Evolutionary conservation across 2,329 filamentous ascomycete genomes (phyloP).

Genomic region (Colletotrichum graminicola): DNA sequence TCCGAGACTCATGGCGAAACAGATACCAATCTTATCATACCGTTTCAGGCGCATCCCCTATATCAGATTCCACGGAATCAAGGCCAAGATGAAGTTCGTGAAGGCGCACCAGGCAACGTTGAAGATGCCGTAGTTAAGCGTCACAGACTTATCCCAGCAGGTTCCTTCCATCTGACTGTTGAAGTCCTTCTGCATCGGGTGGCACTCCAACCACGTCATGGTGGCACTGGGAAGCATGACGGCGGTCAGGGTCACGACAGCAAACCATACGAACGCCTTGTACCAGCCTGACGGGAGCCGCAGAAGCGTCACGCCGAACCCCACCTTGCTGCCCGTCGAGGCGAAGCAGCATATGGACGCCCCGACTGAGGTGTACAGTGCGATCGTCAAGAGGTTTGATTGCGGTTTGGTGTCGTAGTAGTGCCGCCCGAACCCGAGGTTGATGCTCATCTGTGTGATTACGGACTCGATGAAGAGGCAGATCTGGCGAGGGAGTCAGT

Average conservation of each 20-base stretch:
- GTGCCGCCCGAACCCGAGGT: constrained; percentile 43
- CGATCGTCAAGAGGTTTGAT: constrained; percentile 28
- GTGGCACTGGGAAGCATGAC: constrained; percentile 43
- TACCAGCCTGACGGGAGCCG: constrained; percentile 46
- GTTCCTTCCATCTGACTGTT: constrained; percentile 41
- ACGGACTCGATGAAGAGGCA: constrained; percentile 33
- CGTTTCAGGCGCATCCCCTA: constrained; percentile 48
- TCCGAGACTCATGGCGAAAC: constrained; percentile 45
- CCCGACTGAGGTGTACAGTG: constrained; percentile 26
- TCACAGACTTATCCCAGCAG: constrained; percentile 42
- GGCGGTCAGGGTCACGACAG: constrained; percentile 44
- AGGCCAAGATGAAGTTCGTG: constrained; percentile 47
- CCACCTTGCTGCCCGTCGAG: constrained; percentile 46
- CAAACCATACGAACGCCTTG: constrained; percentile 46
- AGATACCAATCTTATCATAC: constrained; percentile 48
- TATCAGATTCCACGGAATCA: constrained; percentile 49
- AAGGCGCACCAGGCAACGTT: constrained; percentile 38
- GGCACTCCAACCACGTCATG: constrained; percentile 46
- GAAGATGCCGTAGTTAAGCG: constrained; percentile 39
- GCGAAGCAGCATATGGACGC: constrained; percentile 37
- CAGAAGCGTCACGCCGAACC: constrained; percentile 48
- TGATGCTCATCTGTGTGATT: constrained; percentile 41
- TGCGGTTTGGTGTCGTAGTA: constrained; percentile 30
- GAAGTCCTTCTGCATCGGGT: constrained; percentile 46
- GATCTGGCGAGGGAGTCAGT: not conserved